A percentile compares a stretch with the other conserved stretches of the same genome.
Evolutionary conservation across 2,329 filamentous ascomycete genomes (phyloP).

Genomic region (Ambrosiella xylebori): DNA sequence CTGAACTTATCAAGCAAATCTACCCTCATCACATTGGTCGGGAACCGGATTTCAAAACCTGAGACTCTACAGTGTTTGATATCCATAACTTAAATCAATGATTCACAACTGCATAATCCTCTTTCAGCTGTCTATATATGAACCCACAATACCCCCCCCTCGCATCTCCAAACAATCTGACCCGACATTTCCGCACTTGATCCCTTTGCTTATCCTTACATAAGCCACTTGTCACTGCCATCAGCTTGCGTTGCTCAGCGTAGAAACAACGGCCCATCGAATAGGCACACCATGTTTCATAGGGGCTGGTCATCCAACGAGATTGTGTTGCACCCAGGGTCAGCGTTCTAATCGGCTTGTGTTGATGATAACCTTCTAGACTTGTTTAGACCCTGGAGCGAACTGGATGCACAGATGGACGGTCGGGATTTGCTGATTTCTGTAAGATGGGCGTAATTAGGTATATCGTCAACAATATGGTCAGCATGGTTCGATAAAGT

Average conservation of each 20-base stretch:
- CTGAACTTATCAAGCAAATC: neutral
- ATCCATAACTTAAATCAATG: neutral
- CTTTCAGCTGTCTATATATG: neutral
- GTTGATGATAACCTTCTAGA: neutral
- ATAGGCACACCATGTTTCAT: neutral
- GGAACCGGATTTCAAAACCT: neutral
- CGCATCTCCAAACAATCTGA: neutral
- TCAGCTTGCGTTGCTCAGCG: neutral
- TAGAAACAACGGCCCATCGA: neutral
- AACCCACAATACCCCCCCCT: neutral
- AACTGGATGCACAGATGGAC: neutral
- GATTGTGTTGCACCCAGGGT: neutral
- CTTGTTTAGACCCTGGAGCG: neutral
- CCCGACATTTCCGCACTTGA: neutral
- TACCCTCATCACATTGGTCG: neutral
- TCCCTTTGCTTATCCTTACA: neutral
- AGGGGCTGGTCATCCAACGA: neutral
- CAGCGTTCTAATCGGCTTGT: neutral
- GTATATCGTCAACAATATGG: neutral
- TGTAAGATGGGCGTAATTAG: neutral
- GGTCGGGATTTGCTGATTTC: neutral
- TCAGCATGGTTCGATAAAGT: neutral
- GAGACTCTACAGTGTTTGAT: conserved; percentile 1
- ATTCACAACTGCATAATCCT: neutral
- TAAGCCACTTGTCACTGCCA: neutral